phyloP scores from a whole-genome alignment of 1,139 yeast species.

The Saccharomyces pastorianus region DNA sequence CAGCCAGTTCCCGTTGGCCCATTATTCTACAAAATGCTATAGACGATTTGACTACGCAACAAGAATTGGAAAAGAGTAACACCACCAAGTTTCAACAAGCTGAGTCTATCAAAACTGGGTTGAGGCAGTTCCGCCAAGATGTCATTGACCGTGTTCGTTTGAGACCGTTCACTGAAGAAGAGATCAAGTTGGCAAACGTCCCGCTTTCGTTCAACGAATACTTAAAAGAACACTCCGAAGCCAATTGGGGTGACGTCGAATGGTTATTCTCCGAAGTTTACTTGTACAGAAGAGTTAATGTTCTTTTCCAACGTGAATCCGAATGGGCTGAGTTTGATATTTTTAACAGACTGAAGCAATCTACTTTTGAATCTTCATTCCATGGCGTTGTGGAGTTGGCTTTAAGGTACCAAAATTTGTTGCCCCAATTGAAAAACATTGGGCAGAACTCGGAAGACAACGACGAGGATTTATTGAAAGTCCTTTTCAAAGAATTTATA shows the following conservation, averaged over 20 bases:
- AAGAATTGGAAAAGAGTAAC: constrained; percentile 16
- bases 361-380: constrained; percentile 67
- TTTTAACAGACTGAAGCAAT: constrained; percentile 59
- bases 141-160: constrained; percentile 32
- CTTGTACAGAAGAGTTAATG: constrained; percentile 60
- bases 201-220: constrained; percentile 47
- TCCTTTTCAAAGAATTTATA: constrained; percentile 67
- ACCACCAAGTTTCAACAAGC: constrained; percentile 12
- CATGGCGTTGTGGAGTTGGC: constrained; percentile 80
- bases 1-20: constrained; percentile 84
- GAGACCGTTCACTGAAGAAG: constrained; percentile 38
- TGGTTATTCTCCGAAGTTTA: constrained; percentile 89
- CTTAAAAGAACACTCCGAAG: constrained; percentile 27
- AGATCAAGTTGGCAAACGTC: constrained; percentile 37
- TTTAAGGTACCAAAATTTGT: constrained; percentile 50
- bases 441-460: constrained; percentile 18
- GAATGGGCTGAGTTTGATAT: constrained; percentile 48
- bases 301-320: constrained; percentile 36
- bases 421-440: constrained; percentile 19
- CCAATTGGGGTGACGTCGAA: constrained; percentile 74
- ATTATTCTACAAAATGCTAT: constrained; percentile 61
- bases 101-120: constrained; percentile 17
- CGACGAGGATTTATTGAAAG: constrained; percentile 41
- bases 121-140: constrained; percentile 33
- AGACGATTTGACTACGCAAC: constrained; percentile 42